These are phyloP conservation scores for Stenocarpella maydis DNA, from an alignment of 2,329 filamentous ascomycete genomes.

Conservation along the genomic window DNA sequence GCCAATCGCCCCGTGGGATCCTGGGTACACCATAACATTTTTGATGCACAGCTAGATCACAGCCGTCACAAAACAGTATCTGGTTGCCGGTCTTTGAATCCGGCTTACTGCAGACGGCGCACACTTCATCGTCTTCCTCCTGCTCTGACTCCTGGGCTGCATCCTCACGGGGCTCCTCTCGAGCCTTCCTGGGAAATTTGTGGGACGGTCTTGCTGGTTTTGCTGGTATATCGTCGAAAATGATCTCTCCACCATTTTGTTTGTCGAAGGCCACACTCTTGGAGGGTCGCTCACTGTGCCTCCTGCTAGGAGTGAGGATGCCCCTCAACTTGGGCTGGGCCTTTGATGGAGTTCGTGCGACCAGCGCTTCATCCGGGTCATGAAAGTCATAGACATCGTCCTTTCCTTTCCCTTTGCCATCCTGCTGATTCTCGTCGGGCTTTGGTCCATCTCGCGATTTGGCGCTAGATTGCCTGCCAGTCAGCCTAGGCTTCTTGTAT, in stretches of 20 bases:
- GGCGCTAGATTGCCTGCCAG: constrained; percentile 6
- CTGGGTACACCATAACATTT: constrained; percentile 65
- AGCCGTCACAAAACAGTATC: constrained; percentile 71
- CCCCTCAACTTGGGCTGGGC: constrained; percentile 53
- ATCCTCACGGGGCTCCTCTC: constrained; percentile 28
- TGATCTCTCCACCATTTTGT: constrained; percentile 51
- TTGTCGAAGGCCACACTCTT: constrained; percentile 66
- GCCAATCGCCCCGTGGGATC: constrained; percentile 70
- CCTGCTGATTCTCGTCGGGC: constrained; percentile 38
- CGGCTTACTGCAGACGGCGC: constrained; percentile 63
- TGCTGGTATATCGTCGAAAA: constrained; percentile 61
- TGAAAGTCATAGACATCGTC: constrained; percentile 36
- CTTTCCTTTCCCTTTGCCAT: neutral
- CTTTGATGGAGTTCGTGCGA: constrained; percentile 10
- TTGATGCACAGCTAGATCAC: constrained; percentile 69
- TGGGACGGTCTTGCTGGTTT: constrained; percentile 42
- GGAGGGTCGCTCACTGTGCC: constrained; percentile 47
- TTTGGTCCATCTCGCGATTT: constrained; percentile 38
- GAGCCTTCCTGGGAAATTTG: constrained; percentile 31
- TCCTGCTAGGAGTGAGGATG: constrained; percentile 64
- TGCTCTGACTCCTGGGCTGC: constrained; percentile 44
- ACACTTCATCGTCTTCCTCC: constrained; percentile 62
- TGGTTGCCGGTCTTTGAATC: constrained; percentile 67
- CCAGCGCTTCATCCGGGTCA: constrained; percentile 35
- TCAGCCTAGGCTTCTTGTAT: constrained; percentile 37